Conservation (phyloP, 148 eudicot species). For the Fagopyrum tataricum region DNA sequence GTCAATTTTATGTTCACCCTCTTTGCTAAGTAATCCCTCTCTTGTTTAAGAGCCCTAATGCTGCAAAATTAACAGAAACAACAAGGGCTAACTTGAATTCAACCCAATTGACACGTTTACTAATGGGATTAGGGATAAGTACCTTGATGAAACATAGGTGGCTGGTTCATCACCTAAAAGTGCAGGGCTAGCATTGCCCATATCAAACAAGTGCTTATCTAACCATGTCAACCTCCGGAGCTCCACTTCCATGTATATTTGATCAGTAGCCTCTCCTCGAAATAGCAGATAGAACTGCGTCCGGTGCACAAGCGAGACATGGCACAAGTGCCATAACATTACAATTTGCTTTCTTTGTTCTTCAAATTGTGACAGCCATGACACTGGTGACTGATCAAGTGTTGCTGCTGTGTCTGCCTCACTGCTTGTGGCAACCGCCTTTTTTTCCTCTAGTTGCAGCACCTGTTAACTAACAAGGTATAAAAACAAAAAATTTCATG, state of each 20-base stretch:
- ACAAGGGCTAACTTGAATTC: not conserved
- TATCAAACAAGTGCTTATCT: constrained; percentile 86
- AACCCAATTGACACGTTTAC: not conserved
- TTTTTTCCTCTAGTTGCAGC: constrained; percentile 78
- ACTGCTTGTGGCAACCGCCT: constrained; percentile 25
- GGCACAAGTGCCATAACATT: constrained; percentile 97
- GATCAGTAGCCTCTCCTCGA: constrained; percentile 84
- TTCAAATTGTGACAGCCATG: constrained; percentile 63
- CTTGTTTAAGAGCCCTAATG: constrained; percentile 82
- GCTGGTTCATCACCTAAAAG: constrained; percentile 92
- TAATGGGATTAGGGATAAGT: not conserved
- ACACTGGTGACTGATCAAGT: constrained; percentile 52
- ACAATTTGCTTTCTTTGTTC: constrained; percentile 75
- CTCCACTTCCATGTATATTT: constrained; percentile 93
- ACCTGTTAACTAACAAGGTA: constrained; percentile 40
- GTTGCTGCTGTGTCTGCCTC: constrained; percentile 29
- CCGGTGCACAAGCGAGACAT: constrained; percentile 85
- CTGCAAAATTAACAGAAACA: constrained; percentile 26
- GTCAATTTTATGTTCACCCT: constrained; percentile 75
- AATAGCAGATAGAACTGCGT: constrained; percentile 81
- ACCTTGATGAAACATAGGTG: constrained; percentile 76
- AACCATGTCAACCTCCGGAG: constrained; percentile 90
- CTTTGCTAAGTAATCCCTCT: constrained; percentile 86
- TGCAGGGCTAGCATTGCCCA: constrained; percentile 99
- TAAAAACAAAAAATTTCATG: not conserved